Percentiles rank a stretch among this genome's conserved stretches.
Evolutionary conservation across 805 yeast species (phyloP).

Genomic region (Candida maris): DNA sequence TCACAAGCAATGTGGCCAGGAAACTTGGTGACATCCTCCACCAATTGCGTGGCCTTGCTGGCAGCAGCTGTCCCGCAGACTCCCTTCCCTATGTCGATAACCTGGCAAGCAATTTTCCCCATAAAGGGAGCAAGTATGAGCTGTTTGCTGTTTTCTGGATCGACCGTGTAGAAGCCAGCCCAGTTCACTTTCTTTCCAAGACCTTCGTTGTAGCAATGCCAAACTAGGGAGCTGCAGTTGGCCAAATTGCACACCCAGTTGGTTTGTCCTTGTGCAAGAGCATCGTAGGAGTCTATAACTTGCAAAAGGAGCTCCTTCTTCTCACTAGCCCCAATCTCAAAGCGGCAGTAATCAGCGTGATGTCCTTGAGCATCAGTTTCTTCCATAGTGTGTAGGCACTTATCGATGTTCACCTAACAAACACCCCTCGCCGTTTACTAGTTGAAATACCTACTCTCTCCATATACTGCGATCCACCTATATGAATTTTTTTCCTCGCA

Average conservation of each 20-base stretch:
- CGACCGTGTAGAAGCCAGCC: conserved; percentile 84
- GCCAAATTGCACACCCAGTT: conserved; percentile 91
- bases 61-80: conserved; percentile 89
- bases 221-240: conserved; percentile 78
- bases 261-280: conserved; percentile 55
- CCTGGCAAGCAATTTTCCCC: conserved; percentile 95
- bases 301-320: conserved; percentile 56
- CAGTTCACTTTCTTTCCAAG: conserved; percentile 64
- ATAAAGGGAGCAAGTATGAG: conserved; percentile 88
- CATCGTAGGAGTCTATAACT: conserved; percentile 58
- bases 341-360: conserved; percentile 76
- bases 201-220: conserved; percentile 76
- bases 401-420: too few species aligned
- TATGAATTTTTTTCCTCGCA: too few species aligned
- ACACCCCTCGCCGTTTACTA: too few species aligned
- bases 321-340: conserved; percentile 29
- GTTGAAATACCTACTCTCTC: too few species aligned
- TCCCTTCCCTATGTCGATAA: conserved; percentile 72
- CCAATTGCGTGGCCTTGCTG: conserved; percentile 60
- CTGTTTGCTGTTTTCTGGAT: conserved; percentile 35
- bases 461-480: too few species aligned
- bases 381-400: too few species aligned
- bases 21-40: conserved; percentile 68
- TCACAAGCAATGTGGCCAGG: conserved; percentile 98
- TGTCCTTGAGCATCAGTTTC: too few species aligned